Base-by-base conservation (phyloP, 192 early-diverging fungal species). In the Allomyces macrogynus region DNA sequence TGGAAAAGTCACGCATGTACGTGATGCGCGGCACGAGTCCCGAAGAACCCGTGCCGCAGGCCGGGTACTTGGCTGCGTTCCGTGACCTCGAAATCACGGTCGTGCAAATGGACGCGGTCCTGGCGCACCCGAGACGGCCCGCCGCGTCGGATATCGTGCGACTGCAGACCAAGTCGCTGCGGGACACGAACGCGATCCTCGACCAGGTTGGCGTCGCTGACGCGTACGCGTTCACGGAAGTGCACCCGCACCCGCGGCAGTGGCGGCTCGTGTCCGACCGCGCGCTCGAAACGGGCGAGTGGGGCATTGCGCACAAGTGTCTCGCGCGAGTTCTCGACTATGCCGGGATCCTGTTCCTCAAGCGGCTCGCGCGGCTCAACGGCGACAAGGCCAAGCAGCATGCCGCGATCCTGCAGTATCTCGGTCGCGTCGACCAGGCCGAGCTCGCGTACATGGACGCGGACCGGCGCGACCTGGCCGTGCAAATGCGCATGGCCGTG, bases 381-480 rank as follows among this genome's bases (percentile, higher is more conserved):
- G 79, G 77, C 75, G 79, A 83, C 64, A 66, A 68, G 54, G 24
- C 60, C n/a, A 83, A 78, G 61, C 77, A 83, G 65, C 61, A 63
- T 1, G 81, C 81, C 0, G 81, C 82, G 64, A 67, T 83, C 24
- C 76, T 75, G 14, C 69, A 73, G 14, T 79, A 74, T 63, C 78
- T 76, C 60, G 68, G 72, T 1, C 68, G 80, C 23, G 69, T 73
- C 43, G 79, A 81, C 16, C 40, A 66, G 14, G 77, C 81, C 0
- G 81, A 83, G 63, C 71, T 73, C 54, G 24, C 76, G 18, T 83
- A 83, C 49, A 61, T 81, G 20, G 79, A 79, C 42, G 75, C 77
- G 75, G 81, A 83, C 65, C 73, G 81, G 22, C 79, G 78, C 62
- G 81, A 83, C 66, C 68, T 83, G 7, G 81, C 81, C 4, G 71